Evolutionary conservation across 352 stramenopile species (phyloP).

Genomic region (Elongisporangium senticosum): DNA sequence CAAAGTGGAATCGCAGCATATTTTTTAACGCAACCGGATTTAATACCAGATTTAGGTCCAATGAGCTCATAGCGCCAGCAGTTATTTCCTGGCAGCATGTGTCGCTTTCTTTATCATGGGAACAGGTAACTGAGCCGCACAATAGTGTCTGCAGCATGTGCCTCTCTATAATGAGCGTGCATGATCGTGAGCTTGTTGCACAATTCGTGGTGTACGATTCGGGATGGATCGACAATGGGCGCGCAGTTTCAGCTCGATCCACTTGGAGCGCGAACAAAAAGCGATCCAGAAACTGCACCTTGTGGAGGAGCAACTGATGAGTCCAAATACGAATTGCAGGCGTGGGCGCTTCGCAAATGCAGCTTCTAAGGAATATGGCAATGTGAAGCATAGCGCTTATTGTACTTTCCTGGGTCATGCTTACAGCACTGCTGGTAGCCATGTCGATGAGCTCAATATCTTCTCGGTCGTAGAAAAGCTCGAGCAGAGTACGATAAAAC

Average conservation of each 20-base stretch:
- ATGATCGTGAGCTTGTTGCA: slow-evolving; percentile 6
- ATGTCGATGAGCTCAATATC: slow-evolving; percentile 28
- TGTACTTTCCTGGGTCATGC: neutral
- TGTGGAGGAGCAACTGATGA: slow-evolving; percentile 13
- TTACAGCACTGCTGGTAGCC: slow-evolving; percentile 23
- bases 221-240: neutral
- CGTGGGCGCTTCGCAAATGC: slow-evolving; percentile 6
- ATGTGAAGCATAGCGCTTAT: slow-evolving; percentile 17
- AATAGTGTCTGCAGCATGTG: slow-evolving; percentile 10
- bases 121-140: neutral
- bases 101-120: neutral
- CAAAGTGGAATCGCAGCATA: slow-evolving; percentile 28
- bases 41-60: slow-evolving; percentile 36
- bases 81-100: neutral
- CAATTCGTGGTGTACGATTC: neutral
- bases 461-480: slow-evolving; percentile 38
- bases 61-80: slow-evolving; percentile 3
- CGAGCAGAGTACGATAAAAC: slow-evolving; percentile 24
- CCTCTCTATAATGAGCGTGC: slow-evolving; percentile 17
- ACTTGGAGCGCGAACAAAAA: slow-evolving; percentile 40
- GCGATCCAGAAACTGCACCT: slow-evolving; percentile 45
- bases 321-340: slow-evolving; percentile 3
- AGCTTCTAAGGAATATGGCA: slow-evolving; percentile 20
- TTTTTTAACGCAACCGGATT: slow-evolving; percentile 45
- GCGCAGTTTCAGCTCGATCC: slow-evolving; percentile 5